These are phyloP conservation scores for Balakata baccata DNA, from an alignment of 345 rosid genomes.

Conservation along the genomic window DNA sequence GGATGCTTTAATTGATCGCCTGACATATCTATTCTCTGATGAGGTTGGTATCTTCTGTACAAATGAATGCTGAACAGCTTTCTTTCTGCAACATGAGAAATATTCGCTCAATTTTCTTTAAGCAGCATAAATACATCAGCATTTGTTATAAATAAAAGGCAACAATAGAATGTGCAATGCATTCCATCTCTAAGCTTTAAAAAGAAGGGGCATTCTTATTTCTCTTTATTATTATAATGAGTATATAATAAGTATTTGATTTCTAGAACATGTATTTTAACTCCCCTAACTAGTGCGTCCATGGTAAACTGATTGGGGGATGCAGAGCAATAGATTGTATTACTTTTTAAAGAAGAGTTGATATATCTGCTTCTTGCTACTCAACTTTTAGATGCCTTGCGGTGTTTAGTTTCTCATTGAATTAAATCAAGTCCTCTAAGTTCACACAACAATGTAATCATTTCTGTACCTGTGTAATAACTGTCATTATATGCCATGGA, in stretches of 20 bases:
- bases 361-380: background rate
- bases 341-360: no score
- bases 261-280: background rate
- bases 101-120: background rate
- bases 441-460: background rate
- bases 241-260: background rate
- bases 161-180: background rate
- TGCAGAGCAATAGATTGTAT: no score
- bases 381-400: background rate
- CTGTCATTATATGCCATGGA: background rate
- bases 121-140: background rate
- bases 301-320: background rate
- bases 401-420: background rate
- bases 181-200: background rate
- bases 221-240: background rate
- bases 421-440: background rate
- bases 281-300: background rate
- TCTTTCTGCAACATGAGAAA: background rate
- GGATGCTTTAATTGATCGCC: constrained; percentile 50
- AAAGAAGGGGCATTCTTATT: background rate
- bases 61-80: background rate
- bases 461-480: background rate
- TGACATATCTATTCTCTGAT: constrained; percentile 54
- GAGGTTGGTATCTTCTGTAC: constrained; percentile 54
- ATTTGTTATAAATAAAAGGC: background rate